Evolutionary conservation across 768 basidiomycete species (phyloP).

Genomic region (Suillus decipiens): DNA sequence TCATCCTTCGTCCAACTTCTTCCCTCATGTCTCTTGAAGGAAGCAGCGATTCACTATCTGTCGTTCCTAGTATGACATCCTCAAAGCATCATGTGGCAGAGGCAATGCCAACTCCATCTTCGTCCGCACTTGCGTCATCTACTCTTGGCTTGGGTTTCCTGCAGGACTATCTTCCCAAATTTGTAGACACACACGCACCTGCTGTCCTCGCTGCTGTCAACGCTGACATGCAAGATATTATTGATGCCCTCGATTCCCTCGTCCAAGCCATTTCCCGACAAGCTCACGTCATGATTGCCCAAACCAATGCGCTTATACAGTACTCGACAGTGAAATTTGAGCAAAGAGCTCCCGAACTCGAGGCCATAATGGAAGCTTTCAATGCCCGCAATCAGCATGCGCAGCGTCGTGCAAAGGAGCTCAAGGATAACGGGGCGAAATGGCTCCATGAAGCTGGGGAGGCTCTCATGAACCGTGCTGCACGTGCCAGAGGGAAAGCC

Average conservation of each 20-base stretch:
- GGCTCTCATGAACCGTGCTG: slow-evolving; percentile 42
- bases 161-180: slow-evolving; percentile 48
- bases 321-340: slow-evolving; percentile 42
- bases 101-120: slow-evolving; percentile 17
- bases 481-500: slow-evolving; percentile 45
- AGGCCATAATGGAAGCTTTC: slow-evolving; percentile 40
- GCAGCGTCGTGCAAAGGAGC: slow-evolving; percentile 51
- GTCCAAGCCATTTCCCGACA: slow-evolving; percentile 52
- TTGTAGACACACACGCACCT: slow-evolving; percentile 49
- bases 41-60: slow-evolving; percentile 32
- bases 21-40: slow-evolving; percentile 26
- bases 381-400: slow-evolving; percentile 54
- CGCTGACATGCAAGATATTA: slow-evolving; percentile 56
- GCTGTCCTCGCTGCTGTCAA: slow-evolving; percentile 45
- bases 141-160: slow-evolving; percentile 39
- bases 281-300: slow-evolving; percentile 25
- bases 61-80: slow-evolving; percentile 23
- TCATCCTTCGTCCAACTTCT: slow-evolving; percentile 37
- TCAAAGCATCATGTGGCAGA: slow-evolving; percentile 8
- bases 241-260: slow-evolving; percentile 61
- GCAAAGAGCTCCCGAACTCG: slow-evolving; percentile 39
- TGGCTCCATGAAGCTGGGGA: slow-evolving; percentile 46
- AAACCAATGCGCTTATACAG: slow-evolving; percentile 43
- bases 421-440: slow-evolving; percentile 50
- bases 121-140: slow-evolving; percentile 20